A percentile compares a stretch with the other conserved stretches of the same genome.
These are phyloP conservation scores for Sodiomyces alkalinus DNA, from an alignment of 2,329 filamentous ascomycete species.

Conservation along the genomic window DNA sequence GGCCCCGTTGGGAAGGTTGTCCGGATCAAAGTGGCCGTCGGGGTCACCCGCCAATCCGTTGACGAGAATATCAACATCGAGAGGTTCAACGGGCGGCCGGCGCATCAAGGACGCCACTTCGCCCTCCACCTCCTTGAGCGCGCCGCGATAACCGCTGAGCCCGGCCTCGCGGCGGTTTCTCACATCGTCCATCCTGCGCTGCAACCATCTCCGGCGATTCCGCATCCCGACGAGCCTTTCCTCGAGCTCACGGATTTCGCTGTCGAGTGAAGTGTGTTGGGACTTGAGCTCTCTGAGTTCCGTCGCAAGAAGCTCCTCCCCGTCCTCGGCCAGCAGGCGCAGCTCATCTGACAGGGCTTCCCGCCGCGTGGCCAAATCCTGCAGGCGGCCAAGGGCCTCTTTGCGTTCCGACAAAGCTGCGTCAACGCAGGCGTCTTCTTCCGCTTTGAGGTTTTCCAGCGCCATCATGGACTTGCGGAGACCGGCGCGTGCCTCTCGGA, in stretches of 20 bases:
- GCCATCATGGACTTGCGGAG: constrained; percentile 48
- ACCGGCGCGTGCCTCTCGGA: constrained; percentile 48
- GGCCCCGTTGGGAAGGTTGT: constrained; percentile 21
- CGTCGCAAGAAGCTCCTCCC: constrained; percentile 40
- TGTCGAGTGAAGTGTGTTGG: constrained; percentile 37
- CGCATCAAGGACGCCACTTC: constrained; percentile 45
- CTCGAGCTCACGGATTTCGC: constrained; percentile 52
- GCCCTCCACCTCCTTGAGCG: constrained; percentile 48
- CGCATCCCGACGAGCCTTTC: constrained; percentile 46
- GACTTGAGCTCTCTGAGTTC: constrained; percentile 45
- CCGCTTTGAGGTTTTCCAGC: constrained; percentile 49
- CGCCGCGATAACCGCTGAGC: constrained; percentile 56
- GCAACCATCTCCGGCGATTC: constrained; percentile 41
- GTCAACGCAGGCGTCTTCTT: constrained; percentile 48
- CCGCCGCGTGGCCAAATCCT: constrained; percentile 33
- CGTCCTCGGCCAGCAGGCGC: constrained; percentile 35
- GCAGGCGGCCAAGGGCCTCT: constrained; percentile 41
- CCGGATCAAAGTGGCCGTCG: constrained; percentile 8
- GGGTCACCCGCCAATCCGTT: constrained; percentile 4
- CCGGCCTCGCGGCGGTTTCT: constrained; percentile 53
- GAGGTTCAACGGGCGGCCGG: constrained; percentile 36
- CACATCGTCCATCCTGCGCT: constrained; percentile 44
- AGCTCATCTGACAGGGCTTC: constrained; percentile 36
- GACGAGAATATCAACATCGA: constrained; percentile 24
- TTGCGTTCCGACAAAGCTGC: constrained; percentile 40